Percentiles rank a stretch among this genome's conserved stretches.
phyloP scores from a whole-genome alignment of 2,329 filamentous ascomycete genomes.

The Fusarium abutilonis region DNA sequence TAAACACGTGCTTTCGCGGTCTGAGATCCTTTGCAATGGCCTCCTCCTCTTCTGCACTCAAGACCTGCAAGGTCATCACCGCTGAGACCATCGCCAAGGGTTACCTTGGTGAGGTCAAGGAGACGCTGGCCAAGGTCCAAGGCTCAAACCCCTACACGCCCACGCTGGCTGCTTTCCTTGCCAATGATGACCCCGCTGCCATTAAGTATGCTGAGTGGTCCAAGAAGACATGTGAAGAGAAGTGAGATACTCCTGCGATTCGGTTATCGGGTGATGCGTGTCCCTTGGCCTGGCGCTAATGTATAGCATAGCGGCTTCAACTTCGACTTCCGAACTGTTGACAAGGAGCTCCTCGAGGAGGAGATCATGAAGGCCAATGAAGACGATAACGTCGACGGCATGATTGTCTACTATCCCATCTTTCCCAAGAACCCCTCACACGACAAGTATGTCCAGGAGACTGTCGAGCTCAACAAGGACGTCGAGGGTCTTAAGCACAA shows the following conservation, averaged over 20 bases:
- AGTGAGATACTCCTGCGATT: slow-evolving; percentile 69
- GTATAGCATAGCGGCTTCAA: slow-evolving; percentile 75
- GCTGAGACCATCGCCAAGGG: slow-evolving; percentile 87
- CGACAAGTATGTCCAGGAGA: slow-evolving; percentile 95
- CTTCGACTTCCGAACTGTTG: slow-evolving; percentile 84
- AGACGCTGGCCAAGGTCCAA: slow-evolving; percentile 76
- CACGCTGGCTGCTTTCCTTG: slow-evolving; percentile 88
- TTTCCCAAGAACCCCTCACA: slow-evolving; percentile 82
- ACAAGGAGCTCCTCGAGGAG: slow-evolving; percentile 90
- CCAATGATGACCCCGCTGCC: slow-evolving; percentile 90
- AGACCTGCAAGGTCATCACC: slow-evolving; percentile 92
- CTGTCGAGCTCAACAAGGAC: slow-evolving; percentile 89
- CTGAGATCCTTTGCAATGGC: slow-evolving; percentile 43
- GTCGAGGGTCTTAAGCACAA: slow-evolving; percentile 94
- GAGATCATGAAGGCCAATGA: slow-evolving; percentile 85
- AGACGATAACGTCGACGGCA: slow-evolving; percentile 80
- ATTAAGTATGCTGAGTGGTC: slow-evolving; percentile 97
- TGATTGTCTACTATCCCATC: slow-evolving; percentile 99
- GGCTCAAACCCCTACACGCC: slow-evolving; percentile 67
- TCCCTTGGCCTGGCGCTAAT: slow-evolving; percentile 39
- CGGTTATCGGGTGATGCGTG: slow-evolving; percentile 32
- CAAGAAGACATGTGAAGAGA: slow-evolving; percentile 93
- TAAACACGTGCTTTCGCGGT: slow-evolving; percentile 12
- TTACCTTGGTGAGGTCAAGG: slow-evolving; percentile 79
- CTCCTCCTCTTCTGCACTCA: slow-evolving; percentile 55